These are phyloP conservation scores for Spongiforma sp. DNA, from an alignment of 1,284 basidiomycete genomes.

Conservation along the genomic window DNA sequence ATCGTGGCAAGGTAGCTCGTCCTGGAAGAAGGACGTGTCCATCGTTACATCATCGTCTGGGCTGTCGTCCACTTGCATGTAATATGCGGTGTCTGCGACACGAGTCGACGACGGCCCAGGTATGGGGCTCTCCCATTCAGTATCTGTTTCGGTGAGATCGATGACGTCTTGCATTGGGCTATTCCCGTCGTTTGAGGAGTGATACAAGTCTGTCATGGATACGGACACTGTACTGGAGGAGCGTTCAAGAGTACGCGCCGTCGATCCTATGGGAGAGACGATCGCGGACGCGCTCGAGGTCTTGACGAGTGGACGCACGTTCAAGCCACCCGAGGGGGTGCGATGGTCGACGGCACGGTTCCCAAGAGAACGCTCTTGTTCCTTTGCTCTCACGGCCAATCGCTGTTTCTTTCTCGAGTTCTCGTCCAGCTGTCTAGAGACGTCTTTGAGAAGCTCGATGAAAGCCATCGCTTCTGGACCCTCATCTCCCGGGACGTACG, in stretches of 20 bases:
- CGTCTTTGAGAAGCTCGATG: slow-evolving; percentile 29
- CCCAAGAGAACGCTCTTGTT: slow-evolving; percentile 7
- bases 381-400: slow-evolving; percentile 9
- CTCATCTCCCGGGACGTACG: slow-evolving; percentile 18
- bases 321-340: background rate
- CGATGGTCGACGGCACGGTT: background rate
- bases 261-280: slow-evolving; percentile 10
- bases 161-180: slow-evolving; percentile 20
- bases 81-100: slow-evolving; percentile 16
- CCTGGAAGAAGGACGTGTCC: background rate
- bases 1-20: background rate
- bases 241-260: slow-evolving; percentile 1
- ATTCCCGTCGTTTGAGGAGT: slow-evolving; percentile 7
- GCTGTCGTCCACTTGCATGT: slow-evolving; percentile 21
- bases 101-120: slow-evolving; percentile 2
- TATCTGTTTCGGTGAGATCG: slow-evolving; percentile 29
- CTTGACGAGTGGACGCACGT: slow-evolving; percentile 21
- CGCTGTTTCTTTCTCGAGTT: slow-evolving; percentile 34
- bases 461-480: slow-evolving; percentile 29
- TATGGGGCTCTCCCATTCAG: slow-evolving; percentile 20
- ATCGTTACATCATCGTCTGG: slow-evolving; percentile 15
- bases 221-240: background rate
- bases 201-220: background rate
- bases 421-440: slow-evolving; percentile 27
- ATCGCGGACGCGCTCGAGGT: slow-evolving; percentile 27